Evolutionary conservation across 2,329 filamentous ascomycete genomes (phyloP).

Genomic region (Fusarium decemcellulare): DNA sequence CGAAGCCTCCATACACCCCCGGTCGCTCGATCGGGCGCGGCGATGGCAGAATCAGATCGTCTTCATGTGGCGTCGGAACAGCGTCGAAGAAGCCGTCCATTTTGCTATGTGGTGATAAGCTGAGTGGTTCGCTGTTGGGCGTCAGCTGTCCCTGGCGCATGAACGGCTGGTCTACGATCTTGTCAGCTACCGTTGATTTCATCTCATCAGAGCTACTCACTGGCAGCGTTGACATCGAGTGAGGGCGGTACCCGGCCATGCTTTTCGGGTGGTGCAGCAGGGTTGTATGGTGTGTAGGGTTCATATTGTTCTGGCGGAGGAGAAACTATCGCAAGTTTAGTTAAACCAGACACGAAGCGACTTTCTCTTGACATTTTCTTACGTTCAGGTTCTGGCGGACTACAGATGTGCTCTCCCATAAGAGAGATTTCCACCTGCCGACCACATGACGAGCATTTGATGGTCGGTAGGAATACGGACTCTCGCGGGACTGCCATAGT

Average conservation of each 20-base stretch:
- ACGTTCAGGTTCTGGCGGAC: slow-evolving; percentile 65
- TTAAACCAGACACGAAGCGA: slow-evolving; percentile 6
- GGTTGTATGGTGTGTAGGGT: slow-evolving; percentile 46
- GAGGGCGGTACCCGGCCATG: slow-evolving; percentile 59
- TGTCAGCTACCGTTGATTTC: slow-evolving; percentile 43
- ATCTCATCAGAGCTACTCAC: slow-evolving; percentile 54
- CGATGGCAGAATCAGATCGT: slow-evolving; percentile 54
- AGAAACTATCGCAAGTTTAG: slow-evolving; percentile 49
- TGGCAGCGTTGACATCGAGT: slow-evolving; percentile 67
- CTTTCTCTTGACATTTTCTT: slow-evolving; percentile 37
- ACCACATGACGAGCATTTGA: slow-evolving; percentile 89
- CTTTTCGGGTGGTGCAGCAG: slow-evolving; percentile 52
- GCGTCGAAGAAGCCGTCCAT: slow-evolving; percentile 60
- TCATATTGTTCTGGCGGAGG: slow-evolving; percentile 54
- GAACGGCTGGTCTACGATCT: slow-evolving; percentile 66
- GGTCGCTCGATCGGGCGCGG: slow-evolving; percentile 58
- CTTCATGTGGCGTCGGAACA: slow-evolving; percentile 61
- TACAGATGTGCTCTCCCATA: slow-evolving; percentile 89
- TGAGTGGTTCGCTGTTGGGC: slow-evolving; percentile 73
- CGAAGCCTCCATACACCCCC: slow-evolving; percentile 65
- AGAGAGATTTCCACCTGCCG: slow-evolving; percentile 84
- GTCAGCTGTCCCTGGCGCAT: slow-evolving; percentile 72
- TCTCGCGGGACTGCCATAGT: slow-evolving; percentile 69
- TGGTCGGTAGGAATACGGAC: slow-evolving; percentile 81
- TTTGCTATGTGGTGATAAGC: slow-evolving; percentile 70